Base-by-base conservation (phyloP, 768 basidiomycete species). In the Tricholoma bakamatsutake region DNA sequence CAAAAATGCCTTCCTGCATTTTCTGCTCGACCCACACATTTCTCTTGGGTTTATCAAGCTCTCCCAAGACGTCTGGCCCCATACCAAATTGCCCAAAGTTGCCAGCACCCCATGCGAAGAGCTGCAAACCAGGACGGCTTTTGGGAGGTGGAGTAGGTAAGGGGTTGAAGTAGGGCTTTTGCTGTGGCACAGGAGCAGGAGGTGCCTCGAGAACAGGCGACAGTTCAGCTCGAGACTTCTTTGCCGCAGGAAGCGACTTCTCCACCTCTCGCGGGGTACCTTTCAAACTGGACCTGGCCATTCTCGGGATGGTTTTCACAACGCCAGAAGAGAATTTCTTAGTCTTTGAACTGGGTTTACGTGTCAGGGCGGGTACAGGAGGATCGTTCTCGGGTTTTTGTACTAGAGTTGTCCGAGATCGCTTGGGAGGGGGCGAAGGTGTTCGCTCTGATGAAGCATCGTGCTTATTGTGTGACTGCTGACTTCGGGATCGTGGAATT, bases 41-140 rank as follows among this genome's bases (percentile, higher is more conserved):
- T 55, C 85, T 80, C 64, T 80, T 86, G 8, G 94, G 94, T 60
- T 85, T 87, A 52, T 78, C 71, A 54, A 88, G 78, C 69, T 96
- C 92, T 55, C 76, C 83, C 31, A 93, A 73, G 49, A 73, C 66
- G 59, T 85, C 82, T 4, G 84, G 83, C 35, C 96, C 96, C 76
- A 96, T 82, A 31, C 95, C 97, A 64, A 97, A 88, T 69, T 98
- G 95, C 30, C 94, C 95, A 73, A 93, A 93, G 70, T 96, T 94
- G 27, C 93, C 94, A 10, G 87, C 85, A 6, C 96, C 96, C 82
- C 90, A 98, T 7, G 82, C 86, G 60, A 94, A 96, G 15, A 94
- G 76, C 40, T 86, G 79, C 12, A 83, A 78, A 33, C 85, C 77
- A 17, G 92, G 93, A 43, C 84, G 80, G 45, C 74, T 62, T 54